Conservation (phyloP, 768 basidiomycete genomes). For the Boletus subparvulus region DNA sequence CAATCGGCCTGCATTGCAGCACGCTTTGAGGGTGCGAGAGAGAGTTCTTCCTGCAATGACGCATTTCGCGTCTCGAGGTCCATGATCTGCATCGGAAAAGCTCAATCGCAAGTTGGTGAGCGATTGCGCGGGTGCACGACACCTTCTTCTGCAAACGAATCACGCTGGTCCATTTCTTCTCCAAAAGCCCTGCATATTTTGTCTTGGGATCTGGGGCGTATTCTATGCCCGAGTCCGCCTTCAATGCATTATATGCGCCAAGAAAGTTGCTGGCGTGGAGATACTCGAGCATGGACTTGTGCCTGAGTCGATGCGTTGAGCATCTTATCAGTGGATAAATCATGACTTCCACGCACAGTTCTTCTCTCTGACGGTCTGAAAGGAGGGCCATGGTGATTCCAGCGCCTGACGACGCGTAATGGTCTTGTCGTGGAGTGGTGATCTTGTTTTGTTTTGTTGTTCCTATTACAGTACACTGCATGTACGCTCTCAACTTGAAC, state of each 20-base stretch:
- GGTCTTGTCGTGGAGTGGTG: conserved; percentile 11
- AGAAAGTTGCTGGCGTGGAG: conserved; percentile 64
- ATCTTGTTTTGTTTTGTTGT: conserved; percentile 37
- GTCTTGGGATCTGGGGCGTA: conserved; percentile 85
- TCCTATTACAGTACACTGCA: neutral
- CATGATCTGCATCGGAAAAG: conserved; percentile 67
- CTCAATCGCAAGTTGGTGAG: conserved; percentile 3
- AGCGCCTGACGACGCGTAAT: conserved; percentile 15
- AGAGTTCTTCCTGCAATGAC: conserved; percentile 70
- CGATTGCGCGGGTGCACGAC: conserved; percentile 14
- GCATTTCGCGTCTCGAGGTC: conserved; percentile 86
- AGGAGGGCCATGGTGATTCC: conserved; percentile 39
- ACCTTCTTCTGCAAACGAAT: conserved; percentile 96
- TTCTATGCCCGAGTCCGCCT: conserved; percentile 52
- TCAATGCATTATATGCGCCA: conserved; percentile 60
- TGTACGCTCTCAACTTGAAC: too few relatives aligned
- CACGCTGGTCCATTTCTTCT: conserved; percentile 98
- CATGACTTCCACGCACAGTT: conserved; percentile 39
- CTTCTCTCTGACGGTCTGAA: conserved; percentile 47
- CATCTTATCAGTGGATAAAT: conserved; percentile 1
- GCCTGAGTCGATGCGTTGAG: conserved; percentile 42
- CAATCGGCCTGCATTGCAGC: conserved; percentile 75
- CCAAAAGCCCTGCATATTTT: conserved; percentile 81
- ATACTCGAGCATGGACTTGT: conserved; percentile 82
- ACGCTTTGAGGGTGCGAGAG: conserved; percentile 47